These are phyloP conservation scores for Steccherinum ochraceum DNA, from an alignment of 768 basidiomycete species.

Conservation along the genomic window DNA sequence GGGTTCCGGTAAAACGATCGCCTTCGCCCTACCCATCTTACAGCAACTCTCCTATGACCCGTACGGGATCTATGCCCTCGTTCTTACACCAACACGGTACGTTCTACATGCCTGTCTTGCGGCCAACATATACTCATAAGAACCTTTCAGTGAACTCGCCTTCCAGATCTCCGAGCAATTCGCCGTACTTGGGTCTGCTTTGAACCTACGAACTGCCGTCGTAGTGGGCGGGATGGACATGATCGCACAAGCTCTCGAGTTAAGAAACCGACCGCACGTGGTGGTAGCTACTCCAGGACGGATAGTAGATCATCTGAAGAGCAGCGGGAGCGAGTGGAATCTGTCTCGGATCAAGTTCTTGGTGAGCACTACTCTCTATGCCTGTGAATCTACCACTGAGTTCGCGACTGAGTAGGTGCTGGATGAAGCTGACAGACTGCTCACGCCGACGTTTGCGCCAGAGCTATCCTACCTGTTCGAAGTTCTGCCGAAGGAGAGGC, in stretches of 20 bases:
- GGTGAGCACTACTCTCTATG: constrained; percentile 38
- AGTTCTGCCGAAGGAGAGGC: constrained; percentile 76
- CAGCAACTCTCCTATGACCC: constrained; percentile 86
- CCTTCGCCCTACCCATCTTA: constrained; percentile 92
- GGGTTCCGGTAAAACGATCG: constrained; percentile 96
- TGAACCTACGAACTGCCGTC: constrained; percentile 81
- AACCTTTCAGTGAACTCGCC: constrained; percentile 73
- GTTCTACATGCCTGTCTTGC: constrained; percentile 14
- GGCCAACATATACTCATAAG: background rate
- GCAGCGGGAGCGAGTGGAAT: constrained; percentile 75
- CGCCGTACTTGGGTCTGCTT: constrained; percentile 74
- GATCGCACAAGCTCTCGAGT: constrained; percentile 87
- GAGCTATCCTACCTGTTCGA: constrained; percentile 77
- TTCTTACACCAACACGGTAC: constrained; percentile 93
- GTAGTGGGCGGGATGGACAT: constrained; percentile 99
- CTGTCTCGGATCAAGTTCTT: constrained; percentile 80
- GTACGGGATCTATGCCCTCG: constrained; percentile 89
- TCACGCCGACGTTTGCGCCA: constrained; percentile 83
- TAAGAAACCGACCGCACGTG: constrained; percentile 82
- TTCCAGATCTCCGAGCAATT: constrained; percentile 98
- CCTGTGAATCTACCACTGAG: background rate
- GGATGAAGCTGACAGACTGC: constrained; percentile 92
- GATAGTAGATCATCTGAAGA: constrained; percentile 84
- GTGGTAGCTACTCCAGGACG: constrained; percentile 95
- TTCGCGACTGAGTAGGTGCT: constrained; percentile 52